A percentile compares a stretch with the other conserved stretches of the same genome.
phyloP scores from a whole-genome alignment of 345 rosid genomes.

The Hibiscus mutabilis region DNA sequence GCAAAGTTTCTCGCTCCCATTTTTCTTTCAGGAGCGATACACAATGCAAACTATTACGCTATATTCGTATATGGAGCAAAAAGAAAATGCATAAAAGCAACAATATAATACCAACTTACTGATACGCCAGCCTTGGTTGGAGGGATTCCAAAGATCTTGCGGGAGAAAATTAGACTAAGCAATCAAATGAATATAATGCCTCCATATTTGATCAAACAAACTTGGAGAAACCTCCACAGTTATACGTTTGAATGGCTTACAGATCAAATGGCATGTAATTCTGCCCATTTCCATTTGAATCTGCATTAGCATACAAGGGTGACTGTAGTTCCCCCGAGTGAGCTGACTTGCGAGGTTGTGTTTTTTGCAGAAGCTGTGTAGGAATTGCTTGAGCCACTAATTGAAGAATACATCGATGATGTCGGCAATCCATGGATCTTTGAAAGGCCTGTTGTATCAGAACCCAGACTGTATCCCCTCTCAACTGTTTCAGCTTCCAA shows the following conservation, averaged over 20 bases:
- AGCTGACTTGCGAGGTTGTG: constrained; percentile 50
- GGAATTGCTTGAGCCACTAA: constrained; percentile 41
- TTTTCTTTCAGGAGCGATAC: too few species aligned
- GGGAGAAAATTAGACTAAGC: constrained; percentile 1
- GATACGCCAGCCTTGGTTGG: constrained; percentile 4
- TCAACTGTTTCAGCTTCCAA: constrained; percentile 82
- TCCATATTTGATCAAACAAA: background rate
- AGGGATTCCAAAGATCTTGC: background rate
- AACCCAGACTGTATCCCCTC: constrained; percentile 58
- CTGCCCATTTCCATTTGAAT: constrained; percentile 53
- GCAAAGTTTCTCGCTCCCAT: too few species aligned
- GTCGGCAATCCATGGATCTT: constrained; percentile 67
- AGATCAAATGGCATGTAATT: constrained; percentile 35
- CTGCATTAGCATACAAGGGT: constrained; percentile 42
- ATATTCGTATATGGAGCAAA: too few species aligned
- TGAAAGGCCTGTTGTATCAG: constrained; percentile 70
- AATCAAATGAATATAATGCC: constrained; percentile 15
- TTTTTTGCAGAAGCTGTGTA: constrained; percentile 49
- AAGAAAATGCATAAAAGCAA: background rate
- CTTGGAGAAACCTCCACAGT: background rate
- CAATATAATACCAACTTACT: background rate
- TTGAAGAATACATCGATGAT: constrained; percentile 40
- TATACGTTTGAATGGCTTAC: constrained; percentile 13
- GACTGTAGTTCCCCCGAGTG: constrained; percentile 68
- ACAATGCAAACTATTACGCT: too few species aligned